phyloP scores from a whole-genome alignment of 2,329 filamentous ascomycete genomes.

The Gnomoniopsis smithogilvyi region DNA sequence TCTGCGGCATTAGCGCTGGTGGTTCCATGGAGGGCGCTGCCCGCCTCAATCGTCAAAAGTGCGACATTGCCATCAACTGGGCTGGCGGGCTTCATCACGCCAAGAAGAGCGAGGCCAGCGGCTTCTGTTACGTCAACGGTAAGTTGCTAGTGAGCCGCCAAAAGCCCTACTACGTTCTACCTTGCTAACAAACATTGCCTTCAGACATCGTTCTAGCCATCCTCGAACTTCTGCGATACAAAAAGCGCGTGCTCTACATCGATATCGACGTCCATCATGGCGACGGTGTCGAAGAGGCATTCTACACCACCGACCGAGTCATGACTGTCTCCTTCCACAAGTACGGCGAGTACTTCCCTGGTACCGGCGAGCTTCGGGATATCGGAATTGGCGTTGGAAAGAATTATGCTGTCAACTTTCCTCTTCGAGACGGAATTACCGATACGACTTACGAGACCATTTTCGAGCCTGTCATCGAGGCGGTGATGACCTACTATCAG shows the following conservation, averaged over 20 bases:
- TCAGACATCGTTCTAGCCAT: conserved; percentile 94
- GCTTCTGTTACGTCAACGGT: conserved; percentile 98
- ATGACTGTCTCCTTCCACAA: conserved; percentile 94
- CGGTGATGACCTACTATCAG: conserved; percentile 82
- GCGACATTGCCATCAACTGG: conserved; percentile 98
- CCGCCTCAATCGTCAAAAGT: conserved; percentile 84
- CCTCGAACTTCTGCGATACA: conserved; percentile 83
- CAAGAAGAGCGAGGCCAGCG: conserved; percentile 93
- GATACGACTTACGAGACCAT: conserved; percentile 86
- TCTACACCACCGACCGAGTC: conserved; percentile 78
- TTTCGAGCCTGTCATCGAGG: conserved; percentile 84
- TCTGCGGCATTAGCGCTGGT: conserved; percentile 90
- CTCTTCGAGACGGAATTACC: conserved; percentile 87
- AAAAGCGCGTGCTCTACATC: conserved; percentile 95
- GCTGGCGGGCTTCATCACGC: conserved; percentile 95
- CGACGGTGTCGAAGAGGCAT: conserved; percentile 82
- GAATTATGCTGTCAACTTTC: conserved; percentile 88
- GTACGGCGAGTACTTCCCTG: conserved; percentile 94
- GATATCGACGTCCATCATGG: conserved; percentile 88
- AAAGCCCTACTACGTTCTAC: conserved; percentile 31
- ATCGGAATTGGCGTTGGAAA: conserved; percentile 86
- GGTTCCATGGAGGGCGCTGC: conserved; percentile 92
- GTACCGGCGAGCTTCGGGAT: conserved; percentile 82
- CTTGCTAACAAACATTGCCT: conserved; percentile 37
- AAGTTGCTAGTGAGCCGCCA: conserved; percentile 34